Evolutionary conservation across 805 yeast species (phyloP).

Genomic region (Starmerella khaoyaiensis): DNA sequence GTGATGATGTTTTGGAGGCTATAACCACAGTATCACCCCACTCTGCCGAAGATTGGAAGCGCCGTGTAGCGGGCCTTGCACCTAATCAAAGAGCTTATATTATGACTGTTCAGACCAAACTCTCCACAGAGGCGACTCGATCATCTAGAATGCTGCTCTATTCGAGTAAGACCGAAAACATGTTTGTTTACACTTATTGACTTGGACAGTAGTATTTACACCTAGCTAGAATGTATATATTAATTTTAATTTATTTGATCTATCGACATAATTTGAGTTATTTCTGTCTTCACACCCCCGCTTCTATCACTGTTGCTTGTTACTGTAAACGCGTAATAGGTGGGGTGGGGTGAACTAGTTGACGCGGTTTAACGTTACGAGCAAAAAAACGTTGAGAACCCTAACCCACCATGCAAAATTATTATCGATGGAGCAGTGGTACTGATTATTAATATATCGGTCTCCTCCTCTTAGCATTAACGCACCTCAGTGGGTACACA

Average conservation of each 20-base stretch:
- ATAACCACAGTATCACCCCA: slow-evolving; percentile 32
- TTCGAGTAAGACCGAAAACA: slow-evolving; percentile 64
- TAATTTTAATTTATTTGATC: background rate
- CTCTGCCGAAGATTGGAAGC: slow-evolving; percentile 39
- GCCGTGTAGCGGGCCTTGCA: slow-evolving; percentile 74
- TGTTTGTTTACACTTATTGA: slow-evolving; percentile 44
- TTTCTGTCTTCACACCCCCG: too few relatives aligned
- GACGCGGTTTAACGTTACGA: too few relatives aligned
- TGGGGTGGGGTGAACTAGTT: too few relatives aligned
- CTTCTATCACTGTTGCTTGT: too few relatives aligned
- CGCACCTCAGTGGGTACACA: too few relatives aligned
- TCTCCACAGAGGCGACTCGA: slow-evolving; percentile 55
- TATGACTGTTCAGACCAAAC: slow-evolving; percentile 53
- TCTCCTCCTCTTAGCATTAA: too few relatives aligned
- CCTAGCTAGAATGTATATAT: too few relatives aligned
- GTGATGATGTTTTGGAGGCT: slow-evolving; percentile 77
- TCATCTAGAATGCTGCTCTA: slow-evolving; percentile 53
- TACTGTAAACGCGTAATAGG: too few relatives aligned
- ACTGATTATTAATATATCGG: too few relatives aligned
- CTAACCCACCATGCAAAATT: too few relatives aligned
- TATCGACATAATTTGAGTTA: background rate
- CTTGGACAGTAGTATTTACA: background rate
- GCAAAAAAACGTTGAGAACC: too few relatives aligned
- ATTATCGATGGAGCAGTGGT: too few relatives aligned
- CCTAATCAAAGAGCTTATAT: slow-evolving; percentile 75